Evolutionary conservation across 1,284 basidiomycete genomes (phyloP).

Genomic region (Cryptococcus sp.): DNA sequence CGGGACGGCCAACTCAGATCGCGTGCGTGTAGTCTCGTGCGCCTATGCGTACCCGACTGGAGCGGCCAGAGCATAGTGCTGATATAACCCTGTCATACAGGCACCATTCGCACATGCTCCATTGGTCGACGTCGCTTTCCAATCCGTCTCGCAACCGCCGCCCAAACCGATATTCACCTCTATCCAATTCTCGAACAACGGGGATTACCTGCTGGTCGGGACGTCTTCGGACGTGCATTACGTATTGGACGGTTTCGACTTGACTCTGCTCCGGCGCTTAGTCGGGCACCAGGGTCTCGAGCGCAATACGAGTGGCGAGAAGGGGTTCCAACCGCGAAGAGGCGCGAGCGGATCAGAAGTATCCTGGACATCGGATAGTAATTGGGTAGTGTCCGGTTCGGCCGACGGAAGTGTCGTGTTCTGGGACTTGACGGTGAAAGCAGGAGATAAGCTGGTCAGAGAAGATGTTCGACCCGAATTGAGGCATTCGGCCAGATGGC

Average conservation of each 20-base stretch:
- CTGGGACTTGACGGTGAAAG: conserved; percentile 57
- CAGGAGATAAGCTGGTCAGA: conserved; percentile 6
- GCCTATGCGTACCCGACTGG: background rate
- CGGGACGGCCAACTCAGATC: conserved; percentile 84
- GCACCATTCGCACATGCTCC: conserved; percentile 78
- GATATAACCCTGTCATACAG: conserved; percentile 26
- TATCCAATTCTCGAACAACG: conserved; percentile 83
- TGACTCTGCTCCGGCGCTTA: conserved; percentile 75
- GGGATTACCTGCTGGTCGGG: conserved; percentile 85
- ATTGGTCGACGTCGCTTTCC: conserved; percentile 76
- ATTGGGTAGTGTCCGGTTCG: conserved; percentile 72
- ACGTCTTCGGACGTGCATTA: conserved; percentile 93
- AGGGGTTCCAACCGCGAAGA: conserved; percentile 66
- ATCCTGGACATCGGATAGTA: conserved; percentile 87
- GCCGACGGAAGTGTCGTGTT: conserved; percentile 74
- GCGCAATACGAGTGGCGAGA: conserved; percentile 59
- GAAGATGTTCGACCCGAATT: conserved; percentile 34
- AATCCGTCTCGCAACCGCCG: conserved; percentile 73
- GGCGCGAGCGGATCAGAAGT: conserved; percentile 88
- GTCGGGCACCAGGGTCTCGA: conserved; percentile 80
- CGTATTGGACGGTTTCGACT: conserved; percentile 83
- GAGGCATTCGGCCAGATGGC: conserved; percentile 14
- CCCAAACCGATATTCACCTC: conserved; percentile 90
- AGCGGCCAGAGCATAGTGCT: background rate
- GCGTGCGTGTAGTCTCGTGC: conserved; percentile 50